These are phyloP conservation scores for Volvox africanus DNA, from an alignment of 139 green algal species.

Conservation along the genomic window DNA sequence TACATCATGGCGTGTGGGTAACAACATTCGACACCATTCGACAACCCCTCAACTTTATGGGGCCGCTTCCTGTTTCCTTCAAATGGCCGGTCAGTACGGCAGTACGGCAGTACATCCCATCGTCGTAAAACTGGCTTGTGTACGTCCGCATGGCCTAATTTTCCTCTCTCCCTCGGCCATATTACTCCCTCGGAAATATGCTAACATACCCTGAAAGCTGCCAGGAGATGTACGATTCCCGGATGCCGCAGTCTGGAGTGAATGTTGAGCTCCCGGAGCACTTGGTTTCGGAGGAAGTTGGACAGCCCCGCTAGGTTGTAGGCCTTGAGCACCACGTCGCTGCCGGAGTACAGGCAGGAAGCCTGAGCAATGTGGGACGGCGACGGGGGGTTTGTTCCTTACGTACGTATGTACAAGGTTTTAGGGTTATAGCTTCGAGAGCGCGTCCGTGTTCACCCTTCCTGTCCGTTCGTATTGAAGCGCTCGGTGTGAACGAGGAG, in stretches of 20 bases:
- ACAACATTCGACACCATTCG: neutral
- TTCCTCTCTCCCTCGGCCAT: too few relatives aligned
- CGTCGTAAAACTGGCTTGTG: neutral
- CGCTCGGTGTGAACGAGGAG: too few relatives aligned
- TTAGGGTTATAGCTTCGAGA: too few relatives aligned
- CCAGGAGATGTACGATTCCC: conserved; percentile 53
- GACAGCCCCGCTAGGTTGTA: conserved; percentile 47
- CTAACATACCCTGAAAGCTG: conserved; percentile 31
- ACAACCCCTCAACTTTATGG: too few relatives aligned
- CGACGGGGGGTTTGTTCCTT: too few relatives aligned
- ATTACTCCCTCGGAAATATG: too few relatives aligned
- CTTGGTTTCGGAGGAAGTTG: conserved; percentile 30
- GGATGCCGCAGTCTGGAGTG: conserved; percentile 50
- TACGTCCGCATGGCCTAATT: neutral
- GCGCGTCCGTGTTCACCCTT: too few relatives aligned
- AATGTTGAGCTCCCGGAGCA: conserved; percentile 50
- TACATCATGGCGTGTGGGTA: neutral
- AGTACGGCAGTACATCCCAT: too few relatives aligned
- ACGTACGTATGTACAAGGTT: too few relatives aligned
- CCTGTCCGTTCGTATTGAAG: too few relatives aligned
- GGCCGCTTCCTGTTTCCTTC: neutral
- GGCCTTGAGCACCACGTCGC: conserved; percentile 64
- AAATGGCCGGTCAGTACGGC: too few relatives aligned
- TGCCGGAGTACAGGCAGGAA: conserved; percentile 4
- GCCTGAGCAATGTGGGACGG: neutral